Conservation (phyloP, 495 filamentous ascomycete genomes). For the Hypoxylon fuscum region DNA sequence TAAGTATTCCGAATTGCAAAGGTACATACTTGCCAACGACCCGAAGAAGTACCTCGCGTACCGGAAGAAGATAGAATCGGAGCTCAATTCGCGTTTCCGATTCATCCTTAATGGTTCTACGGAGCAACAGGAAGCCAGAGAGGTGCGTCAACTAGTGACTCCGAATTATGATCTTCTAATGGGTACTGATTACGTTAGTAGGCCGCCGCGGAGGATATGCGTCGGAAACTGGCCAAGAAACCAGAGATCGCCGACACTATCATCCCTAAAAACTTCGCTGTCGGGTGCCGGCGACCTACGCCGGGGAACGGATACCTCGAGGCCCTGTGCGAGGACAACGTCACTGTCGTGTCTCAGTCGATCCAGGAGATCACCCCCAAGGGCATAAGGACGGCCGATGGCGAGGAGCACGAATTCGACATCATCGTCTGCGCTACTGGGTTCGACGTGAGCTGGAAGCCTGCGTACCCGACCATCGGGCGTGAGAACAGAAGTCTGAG, state of each 20-base stretch:
- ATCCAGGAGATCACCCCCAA: slow-evolving; percentile 61
- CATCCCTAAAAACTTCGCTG: slow-evolving; percentile 48
- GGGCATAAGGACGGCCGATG: slow-evolving; percentile 58
- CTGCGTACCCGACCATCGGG: slow-evolving; percentile 62
- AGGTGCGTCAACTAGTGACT: no score
- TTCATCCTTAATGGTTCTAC: slow-evolving; percentile 55
- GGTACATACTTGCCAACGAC: slow-evolving; percentile 45
- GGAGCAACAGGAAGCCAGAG: slow-evolving; percentile 43
- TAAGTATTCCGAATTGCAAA: slow-evolving; percentile 39
- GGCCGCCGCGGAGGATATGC: slow-evolving; percentile 46
- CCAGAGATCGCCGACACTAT: slow-evolving; percentile 52
- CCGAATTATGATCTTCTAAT: no score
- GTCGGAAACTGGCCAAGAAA: slow-evolving; percentile 40
- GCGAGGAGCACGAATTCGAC: slow-evolving; percentile 56
- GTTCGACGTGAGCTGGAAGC: slow-evolving; percentile 61
- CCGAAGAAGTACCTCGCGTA: slow-evolving; percentile 48
- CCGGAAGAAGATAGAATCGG: slow-evolving; percentile 51
- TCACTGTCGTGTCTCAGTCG: slow-evolving; percentile 55
- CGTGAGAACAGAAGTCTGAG: slow-evolving; percentile 53
- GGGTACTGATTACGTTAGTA: slow-evolving; percentile 48
- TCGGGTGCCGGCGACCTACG: slow-evolving; percentile 68
- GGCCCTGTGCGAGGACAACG: slow-evolving; percentile 63
- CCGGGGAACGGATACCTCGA: slow-evolving; percentile 70
- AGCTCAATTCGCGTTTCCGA: slow-evolving; percentile 57
- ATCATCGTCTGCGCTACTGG: slow-evolving; percentile 68